Evolutionary conservation across 78 protist species (phyloP), one percentile per base, ranked within the genome.

Genomic region (Tieghemostelium lacteum): DNA sequence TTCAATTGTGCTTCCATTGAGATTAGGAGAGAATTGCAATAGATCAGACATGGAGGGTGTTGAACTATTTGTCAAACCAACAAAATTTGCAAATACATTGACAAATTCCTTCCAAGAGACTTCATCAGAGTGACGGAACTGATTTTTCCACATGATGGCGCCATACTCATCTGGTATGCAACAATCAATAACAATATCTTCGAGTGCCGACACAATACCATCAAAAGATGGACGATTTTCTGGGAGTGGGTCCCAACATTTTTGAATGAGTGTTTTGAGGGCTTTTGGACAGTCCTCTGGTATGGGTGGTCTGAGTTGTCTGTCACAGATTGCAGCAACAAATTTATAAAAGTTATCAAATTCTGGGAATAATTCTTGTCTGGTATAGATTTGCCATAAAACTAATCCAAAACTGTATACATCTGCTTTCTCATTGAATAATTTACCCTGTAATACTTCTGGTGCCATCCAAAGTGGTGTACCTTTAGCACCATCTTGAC

Each of bases 381-480:
- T 69, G 2, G 95, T 87, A 24, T 76, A 86, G 31, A 93, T 71
- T 61, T 93, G 91, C 95, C 95, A 93, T 37, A 93, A 65, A 7
- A 93, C 88, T 50, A 67, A 73, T 24, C 94, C 94, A 76, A 91
- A 92, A 76, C 91, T 85, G 66, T 93, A 93, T 19, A 93, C 93
- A 85, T 93, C 95, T 64, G 88, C 89, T 26, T 76, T 93, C n/a
- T 93, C 94, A 85, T 93, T 69, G 49, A 87, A 93, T 31, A 87
- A 69, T 65, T 75, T 69, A 34, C 87, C 93, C 54, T 86, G 85
- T 49, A 92, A 69, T 10, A 92, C 85, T 65, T 92, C 95, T 45
- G 95, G 95, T 50, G 95, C 95, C 93, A 73, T 85, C 95, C 95
- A 92, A 20, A 92, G 71, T 69, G 95, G 95, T 14, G 95, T 92